Evolutionary conservation across 108 stramenopile species (phyloP), one percentile per base, ranked within the genome.

Genomic region (Fragilariopsis cylindrus): DNA sequence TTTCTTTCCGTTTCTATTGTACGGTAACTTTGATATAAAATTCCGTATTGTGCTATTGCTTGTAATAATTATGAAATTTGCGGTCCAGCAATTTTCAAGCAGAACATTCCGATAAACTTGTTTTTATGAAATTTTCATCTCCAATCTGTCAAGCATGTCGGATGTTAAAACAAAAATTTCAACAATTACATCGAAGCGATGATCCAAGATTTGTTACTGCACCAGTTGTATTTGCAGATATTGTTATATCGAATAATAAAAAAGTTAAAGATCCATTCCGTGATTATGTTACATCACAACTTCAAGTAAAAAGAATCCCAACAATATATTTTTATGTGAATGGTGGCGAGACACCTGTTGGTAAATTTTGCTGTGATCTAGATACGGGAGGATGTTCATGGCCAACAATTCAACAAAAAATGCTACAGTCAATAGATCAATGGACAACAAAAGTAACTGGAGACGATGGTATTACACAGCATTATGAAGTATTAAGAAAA

Each of bases 211-310:
- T 70, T 57, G 55, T 39, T 13, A 55, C 40, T 15, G 41, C 7
- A 43, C 70, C 70, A 3, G 70, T 70, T 40, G 70, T 70, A 3
- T 47, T 70, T 57, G 70, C 55, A 6, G 70, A 70, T 44, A 70
- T 70, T 57, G 41, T 57, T 12, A 55, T 70, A 57, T 70, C 70
- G 1, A 70, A 70, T 42, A 70, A 70, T 55, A 70, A 70, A 57
- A 55, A 70, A 8, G 53, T 57, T 3, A 11, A 16, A 39, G 70
- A 70, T 21, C 55, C 70, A 2, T 70, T 70, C 46, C 55, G 55
- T 7, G 56, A 70, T 18, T 70, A 57, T 8, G 55, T 70, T 42
- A 70, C 70, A 15, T 43, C 53, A 13, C 55, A 70, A 16, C 55
- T 70, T 19, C 6, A 44, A 15, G 70, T 70, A 5, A 42, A 18